A percentile compares a stretch with the other conserved stretches of the same genome.
Evolutionary conservation across 805 yeast genomes (phyloP).

Genomic region (Myxozyma vanderwaltii): DNA sequence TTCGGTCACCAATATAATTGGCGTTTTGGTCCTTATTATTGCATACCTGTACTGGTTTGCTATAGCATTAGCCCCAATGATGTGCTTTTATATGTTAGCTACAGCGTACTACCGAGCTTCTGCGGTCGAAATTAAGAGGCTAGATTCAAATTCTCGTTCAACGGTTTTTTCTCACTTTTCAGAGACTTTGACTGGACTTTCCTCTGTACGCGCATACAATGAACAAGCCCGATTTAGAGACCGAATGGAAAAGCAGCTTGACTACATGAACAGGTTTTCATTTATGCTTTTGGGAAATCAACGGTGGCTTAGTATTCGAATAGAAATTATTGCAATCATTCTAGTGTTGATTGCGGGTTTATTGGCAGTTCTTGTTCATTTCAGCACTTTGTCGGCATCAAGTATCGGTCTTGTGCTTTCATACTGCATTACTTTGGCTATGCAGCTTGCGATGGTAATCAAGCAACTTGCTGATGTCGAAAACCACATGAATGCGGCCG

Average conservation of each 20-base stretch:
- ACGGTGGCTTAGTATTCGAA: constrained; percentile 68
- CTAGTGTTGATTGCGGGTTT: constrained; percentile 58
- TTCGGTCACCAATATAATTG: constrained; percentile 57
- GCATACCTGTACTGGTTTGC: constrained; percentile 79
- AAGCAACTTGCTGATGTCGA: constrained; percentile 71
- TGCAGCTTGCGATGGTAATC: constrained; percentile 55
- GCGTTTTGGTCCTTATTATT: constrained; percentile 65
- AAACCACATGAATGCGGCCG: constrained; percentile 75
- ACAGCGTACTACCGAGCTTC: constrained; percentile 67
- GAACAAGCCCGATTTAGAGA: constrained; percentile 51
- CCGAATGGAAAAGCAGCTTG: constrained; percentile 52
- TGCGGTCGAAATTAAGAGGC: constrained; percentile 71
- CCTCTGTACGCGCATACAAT: constrained; percentile 63
- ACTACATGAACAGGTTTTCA: constrained; percentile 69
- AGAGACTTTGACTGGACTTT: constrained; percentile 67
- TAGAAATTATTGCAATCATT: constrained; percentile 57
- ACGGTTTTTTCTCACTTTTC: constrained; percentile 69
- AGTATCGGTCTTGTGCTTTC: constrained; percentile 14
- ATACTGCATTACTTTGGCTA: constrained; percentile 53
- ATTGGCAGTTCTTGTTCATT: constrained; percentile 63
- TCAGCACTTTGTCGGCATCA: constrained; percentile 56
- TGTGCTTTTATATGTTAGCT: constrained; percentile 51
- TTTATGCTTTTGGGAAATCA: constrained; percentile 64
- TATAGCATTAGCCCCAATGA: constrained; percentile 57
- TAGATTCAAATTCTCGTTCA: constrained; percentile 72